phyloP scores from a whole-genome alignment of 495 filamentous ascomycete species.

The Choiromyces venosus region DNA sequence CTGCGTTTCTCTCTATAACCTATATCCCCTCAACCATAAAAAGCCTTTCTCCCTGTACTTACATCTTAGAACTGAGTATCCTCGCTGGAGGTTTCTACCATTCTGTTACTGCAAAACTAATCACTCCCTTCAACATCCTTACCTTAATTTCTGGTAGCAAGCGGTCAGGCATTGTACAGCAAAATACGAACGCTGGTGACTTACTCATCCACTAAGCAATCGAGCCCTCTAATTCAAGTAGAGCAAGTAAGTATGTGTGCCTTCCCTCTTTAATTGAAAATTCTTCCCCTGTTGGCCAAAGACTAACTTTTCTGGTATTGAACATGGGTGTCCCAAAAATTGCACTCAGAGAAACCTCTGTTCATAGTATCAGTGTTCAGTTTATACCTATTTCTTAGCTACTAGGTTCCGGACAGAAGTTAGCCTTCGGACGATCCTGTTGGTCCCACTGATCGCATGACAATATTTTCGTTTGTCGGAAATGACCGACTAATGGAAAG shows the following conservation, averaged over 20 bases:
- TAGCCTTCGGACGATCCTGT: not conserved
- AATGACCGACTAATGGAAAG: not conserved
- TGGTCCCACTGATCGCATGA: not conserved
- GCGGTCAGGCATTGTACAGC: not conserved
- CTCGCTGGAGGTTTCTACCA: not conserved
- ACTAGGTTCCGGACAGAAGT: not conserved
- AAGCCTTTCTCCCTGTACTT: not conserved
- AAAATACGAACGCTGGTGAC: not conserved
- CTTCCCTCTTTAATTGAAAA: not conserved
- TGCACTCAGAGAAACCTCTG: not conserved
- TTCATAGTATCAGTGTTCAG: not conserved
- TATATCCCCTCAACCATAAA: not conserved
- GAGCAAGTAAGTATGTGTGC: not conserved
- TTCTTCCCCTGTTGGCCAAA: not conserved
- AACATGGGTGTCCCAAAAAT: not conserved
- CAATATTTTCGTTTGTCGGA: not conserved
- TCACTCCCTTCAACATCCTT: not conserved
- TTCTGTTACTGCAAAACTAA: not conserved
- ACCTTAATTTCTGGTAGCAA: not conserved
- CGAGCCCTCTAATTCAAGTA: not conserved
- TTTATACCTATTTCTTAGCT: not conserved
- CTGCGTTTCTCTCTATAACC: not conserved
- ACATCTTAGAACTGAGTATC: not conserved
- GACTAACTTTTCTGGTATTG: not conserved
- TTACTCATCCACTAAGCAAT: not conserved